These are phyloP conservation scores for Basidiobolus heterosporus DNA, from an alignment of 371 early-diverging fungal genomes.

Conservation along the genomic window DNA sequence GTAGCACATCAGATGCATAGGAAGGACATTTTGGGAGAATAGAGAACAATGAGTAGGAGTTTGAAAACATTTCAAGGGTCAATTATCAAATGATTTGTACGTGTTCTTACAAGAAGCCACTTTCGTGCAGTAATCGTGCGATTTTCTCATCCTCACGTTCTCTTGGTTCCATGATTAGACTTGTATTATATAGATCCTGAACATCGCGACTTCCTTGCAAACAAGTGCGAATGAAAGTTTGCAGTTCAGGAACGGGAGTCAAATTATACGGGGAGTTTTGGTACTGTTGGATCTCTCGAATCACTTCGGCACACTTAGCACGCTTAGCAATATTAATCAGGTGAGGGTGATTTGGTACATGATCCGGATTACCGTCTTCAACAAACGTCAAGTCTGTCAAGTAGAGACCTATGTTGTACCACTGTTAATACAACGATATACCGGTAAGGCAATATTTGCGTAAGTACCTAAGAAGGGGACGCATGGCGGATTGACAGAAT, in stretches of 20 bases:
- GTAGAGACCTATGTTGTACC: conserved; percentile 50
- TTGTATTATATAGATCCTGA: conserved; percentile 46
- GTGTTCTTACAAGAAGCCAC: conserved; percentile 76
- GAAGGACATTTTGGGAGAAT: no score
- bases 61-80: no score
- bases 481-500: conserved; percentile 71
- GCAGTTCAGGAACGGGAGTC: conserved; percentile 60
- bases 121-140: conserved; percentile 64
- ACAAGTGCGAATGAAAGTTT: conserved; percentile 47
- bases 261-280: conserved; percentile 67
- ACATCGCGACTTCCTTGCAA: conserved; percentile 30
- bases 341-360: conserved; percentile 24
- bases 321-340: conserved; percentile 85
- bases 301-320: conserved; percentile 70
- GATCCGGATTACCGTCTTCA: conserved; percentile 70
- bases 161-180: conserved; percentile 66
- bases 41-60: no score
- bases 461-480: conserved; percentile 59
- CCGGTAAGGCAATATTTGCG: background rate
- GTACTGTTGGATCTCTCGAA: conserved; percentile 80
- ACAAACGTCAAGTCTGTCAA: conserved; percentile 84
- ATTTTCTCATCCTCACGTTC: conserved; percentile 84
- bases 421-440: background rate
- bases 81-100: no score
- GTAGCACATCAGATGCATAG: no score